Evolutionary conservation across 2,329 filamentous ascomycete species (phyloP), one percentile per base, ranked within the genome.

Genomic region (Monosporascus sp.): DNA sequence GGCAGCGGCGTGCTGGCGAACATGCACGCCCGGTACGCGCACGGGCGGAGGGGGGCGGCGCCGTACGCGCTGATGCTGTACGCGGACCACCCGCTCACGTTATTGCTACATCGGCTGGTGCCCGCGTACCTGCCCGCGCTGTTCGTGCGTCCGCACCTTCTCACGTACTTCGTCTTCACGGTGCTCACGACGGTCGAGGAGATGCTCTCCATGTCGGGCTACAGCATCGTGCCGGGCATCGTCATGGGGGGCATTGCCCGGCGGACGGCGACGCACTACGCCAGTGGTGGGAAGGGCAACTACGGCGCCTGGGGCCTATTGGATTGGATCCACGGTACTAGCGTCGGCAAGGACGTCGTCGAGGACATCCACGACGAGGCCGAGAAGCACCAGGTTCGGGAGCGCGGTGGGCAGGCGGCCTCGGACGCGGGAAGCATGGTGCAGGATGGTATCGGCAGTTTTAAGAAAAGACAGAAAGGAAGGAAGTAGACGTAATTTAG

Each of bases 121-220:
- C 87, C 88, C 0, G 69, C 83, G 6, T 88, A 88, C 64, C 68
- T 89, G 0, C 84, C 88, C 1, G 80, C 85, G 1, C 70, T 84
- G 20, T 58, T 80, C n/a, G 75, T 89, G 41, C 83, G 84, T 8
- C 83, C 85, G 37, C 88, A 91, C 66, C 76, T 90, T 4, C 74
- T 90, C n/a, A 89, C 85, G 0, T 90, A 86, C 70, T 78, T 89
- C 52, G 62, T 88, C 11, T 80, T 89, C 57, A 73, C 84, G 17
- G 76, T 78, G 0, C 64, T 90, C 25, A 79, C 80, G 56, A 87
- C 85, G 3, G 63, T 84, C 0, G 84, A 90, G 58, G 86, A 89
- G 58, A 82, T 83, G 0, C 72, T 89, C 47, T 74, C 83, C 27
- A 83, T 82, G 69, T 88, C 83, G 0, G 87, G 87, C 0, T 91